Evolutionary conservation across 2,329 filamentous ascomycete genomes (phyloP).

Genomic region (Epichloe hybrida): DNA sequence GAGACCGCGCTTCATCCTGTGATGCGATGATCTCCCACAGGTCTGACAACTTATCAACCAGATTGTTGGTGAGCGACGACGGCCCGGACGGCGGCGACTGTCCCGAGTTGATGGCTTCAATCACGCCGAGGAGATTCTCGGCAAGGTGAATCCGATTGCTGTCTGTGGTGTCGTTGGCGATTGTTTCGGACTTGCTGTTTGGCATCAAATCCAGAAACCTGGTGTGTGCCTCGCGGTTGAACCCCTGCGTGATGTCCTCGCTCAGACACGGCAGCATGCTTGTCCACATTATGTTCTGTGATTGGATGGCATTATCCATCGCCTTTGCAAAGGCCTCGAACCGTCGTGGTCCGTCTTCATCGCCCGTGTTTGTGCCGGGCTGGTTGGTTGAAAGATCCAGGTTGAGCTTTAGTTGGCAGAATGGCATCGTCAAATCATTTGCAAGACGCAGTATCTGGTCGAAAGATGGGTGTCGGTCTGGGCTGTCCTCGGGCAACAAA

Average conservation of each 20-base stretch:
- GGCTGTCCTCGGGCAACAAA: slow-evolving; percentile 22
- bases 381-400: slow-evolving; percentile 41
- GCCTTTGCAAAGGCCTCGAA: slow-evolving; percentile 42
- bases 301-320: slow-evolving; percentile 47
- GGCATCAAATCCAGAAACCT: slow-evolving; percentile 46
- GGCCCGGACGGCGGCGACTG: slow-evolving; percentile 26
- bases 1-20: slow-evolving; percentile 22
- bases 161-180: slow-evolving; percentile 12
- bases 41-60: slow-evolving; percentile 42
- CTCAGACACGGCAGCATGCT: slow-evolving; percentile 46
- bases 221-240: slow-evolving; percentile 41
- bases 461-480: slow-evolving; percentile 31
- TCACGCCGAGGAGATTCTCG: slow-evolving; percentile 41
- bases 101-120: slow-evolving; percentile 42
- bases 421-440: slow-evolving; percentile 53
- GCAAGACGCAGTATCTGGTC: slow-evolving; percentile 44
- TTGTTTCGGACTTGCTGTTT: slow-evolving; percentile 28
- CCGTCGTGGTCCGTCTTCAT: slow-evolving; percentile 29
- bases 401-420: slow-evolving; percentile 56
- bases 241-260: slow-evolving; percentile 43
- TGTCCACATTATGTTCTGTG: slow-evolving; percentile 49
- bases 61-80: slow-evolving; percentile 29
- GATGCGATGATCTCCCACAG: slow-evolving; percentile 39
- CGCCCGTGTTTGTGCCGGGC: slow-evolving; percentile 20
- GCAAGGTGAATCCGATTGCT: slow-evolving; percentile 32